Base-by-base conservation (phyloP, 306 rosid species). In the Arachis stenosperma region DNA sequence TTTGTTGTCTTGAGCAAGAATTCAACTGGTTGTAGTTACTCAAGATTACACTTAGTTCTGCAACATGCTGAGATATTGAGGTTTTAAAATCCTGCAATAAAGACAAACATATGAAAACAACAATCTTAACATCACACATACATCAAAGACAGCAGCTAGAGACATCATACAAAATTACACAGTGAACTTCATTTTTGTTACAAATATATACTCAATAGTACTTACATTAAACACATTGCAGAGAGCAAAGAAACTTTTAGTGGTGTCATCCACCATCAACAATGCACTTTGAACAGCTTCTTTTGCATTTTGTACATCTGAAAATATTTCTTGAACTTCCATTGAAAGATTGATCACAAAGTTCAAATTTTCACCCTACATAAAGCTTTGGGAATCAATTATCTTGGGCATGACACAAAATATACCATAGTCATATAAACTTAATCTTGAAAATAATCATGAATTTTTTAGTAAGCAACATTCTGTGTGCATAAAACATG, bases 11-110 rank as follows among this genome's bases (percentile, higher is more conserved):
- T 80, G 86, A 59, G 86, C 79, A 81, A 68, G 85, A 79, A 80
- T 60, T 80, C 73, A 90, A 75, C 78, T 84, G 88, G 75, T 84
- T 83, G 57, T 83, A 66, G 70, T 82, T 68, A 58, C 79, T 75
- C 37, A 79, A 73, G 64, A 87, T 71, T 66, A 72, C 56, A 40
- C 80, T 84, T 63, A 85, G 85, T 72, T 82, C 84, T 46, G 60
- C 82, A 58, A 79, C 76, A 68, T 75, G 73, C 41, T 84, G 81
- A 66, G 75, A 58, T 57, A 83, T 63, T 61, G 70, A 75, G 61
- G 83, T 57, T 86, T 85, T 93, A 59, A 87, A 80, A 84, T 81
- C 92, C 98, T 93, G 84, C 81, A 72, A 42, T 54, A 71, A 67
- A 77, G 65, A 9, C 56, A 65, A 53, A 78, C 67, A 71, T 41